A percentile compares a stretch with the other conserved stretches of the same genome.
These are phyloP conservation scores for Smallanthus sonchifolius DNA, from an alignment of 129 eudicot genomes.

Conservation along the genomic window DNA sequence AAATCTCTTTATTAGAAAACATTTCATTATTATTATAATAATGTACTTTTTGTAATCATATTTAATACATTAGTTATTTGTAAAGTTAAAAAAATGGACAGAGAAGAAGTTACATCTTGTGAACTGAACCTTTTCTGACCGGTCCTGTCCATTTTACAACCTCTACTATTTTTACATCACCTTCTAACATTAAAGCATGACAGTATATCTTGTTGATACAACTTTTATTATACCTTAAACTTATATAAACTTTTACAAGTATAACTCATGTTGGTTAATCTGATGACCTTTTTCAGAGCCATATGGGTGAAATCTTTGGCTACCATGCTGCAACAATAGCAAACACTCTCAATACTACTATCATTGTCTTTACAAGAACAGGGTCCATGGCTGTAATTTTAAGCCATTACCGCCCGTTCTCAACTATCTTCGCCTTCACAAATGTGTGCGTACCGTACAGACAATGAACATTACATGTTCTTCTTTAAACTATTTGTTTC, in stretches of 20 bases:
- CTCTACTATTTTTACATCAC: background rate
- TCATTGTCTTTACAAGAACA: slow-evolving; percentile 91
- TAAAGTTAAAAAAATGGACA: background rate
- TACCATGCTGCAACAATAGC: slow-evolving; percentile 87
- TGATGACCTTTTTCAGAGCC: slow-evolving; percentile 47
- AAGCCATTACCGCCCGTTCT: slow-evolving; percentile 88
- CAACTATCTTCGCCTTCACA: slow-evolving; percentile 92
- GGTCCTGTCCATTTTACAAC: background rate
- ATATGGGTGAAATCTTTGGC: slow-evolving; percentile 94
- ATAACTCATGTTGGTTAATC: slow-evolving; percentile 12
- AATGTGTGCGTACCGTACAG: slow-evolving; percentile 77
- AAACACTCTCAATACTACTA: slow-evolving; percentile 67
- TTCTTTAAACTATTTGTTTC: background rate
- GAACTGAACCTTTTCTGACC: background rate
- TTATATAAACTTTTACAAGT: background rate
- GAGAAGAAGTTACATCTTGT: background rate
- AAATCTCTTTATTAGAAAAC: background rate
- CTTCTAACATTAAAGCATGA: background rate
- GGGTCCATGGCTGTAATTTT: slow-evolving; percentile 91
- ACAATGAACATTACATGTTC: background rate
- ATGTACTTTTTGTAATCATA: background rate
- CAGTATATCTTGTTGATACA: background rate
- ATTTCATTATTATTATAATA: background rate
- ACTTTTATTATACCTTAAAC: background rate
- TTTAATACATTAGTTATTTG: background rate